Conservation (phyloP, 495 filamentous ascomycete genomes). For the Aspergillus cavernicola region DNA sequence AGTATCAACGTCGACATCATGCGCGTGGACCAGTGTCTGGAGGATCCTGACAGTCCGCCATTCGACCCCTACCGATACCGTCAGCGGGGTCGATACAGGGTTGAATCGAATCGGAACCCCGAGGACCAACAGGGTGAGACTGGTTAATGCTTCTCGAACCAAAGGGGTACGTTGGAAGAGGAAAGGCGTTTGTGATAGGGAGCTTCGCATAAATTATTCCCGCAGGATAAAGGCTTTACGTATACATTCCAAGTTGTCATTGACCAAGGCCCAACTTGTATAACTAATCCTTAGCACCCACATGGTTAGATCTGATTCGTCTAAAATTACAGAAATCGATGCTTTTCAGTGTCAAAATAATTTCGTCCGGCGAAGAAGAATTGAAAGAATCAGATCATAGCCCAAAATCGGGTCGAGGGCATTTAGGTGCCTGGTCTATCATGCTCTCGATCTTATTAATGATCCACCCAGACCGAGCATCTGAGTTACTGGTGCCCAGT, state of each 20-base stretch:
- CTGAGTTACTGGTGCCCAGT: constrained; percentile 26
- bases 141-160: neutral
- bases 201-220: too few relatives aligned
- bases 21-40: constrained; percentile 76
- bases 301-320: constrained; percentile 2
- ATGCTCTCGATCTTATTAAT: constrained; percentile 29
- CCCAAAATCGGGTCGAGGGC: constrained; percentile 32
- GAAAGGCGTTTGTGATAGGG: too few relatives aligned
- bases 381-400: constrained; percentile 12
- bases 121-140: neutral
- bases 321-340: constrained; percentile 10
- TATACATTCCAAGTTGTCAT: neutral
- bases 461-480: constrained; percentile 36
- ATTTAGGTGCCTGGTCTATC: constrained; percentile 31
- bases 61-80: constrained; percentile 21
- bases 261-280: neutral
- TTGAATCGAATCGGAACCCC: neutral
- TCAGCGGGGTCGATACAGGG: neutral
- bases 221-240: neutral
- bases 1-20: constrained; percentile 63
- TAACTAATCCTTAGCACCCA: constrained; percentile 3
- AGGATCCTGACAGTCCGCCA: constrained; percentile 52
- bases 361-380: constrained; percentile 16
- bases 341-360: neutral
- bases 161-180: neutral